phyloP scores from a whole-genome alignment of 2,329 filamentous ascomycete genomes.

The Colletotrichum theobromicola region DNA sequence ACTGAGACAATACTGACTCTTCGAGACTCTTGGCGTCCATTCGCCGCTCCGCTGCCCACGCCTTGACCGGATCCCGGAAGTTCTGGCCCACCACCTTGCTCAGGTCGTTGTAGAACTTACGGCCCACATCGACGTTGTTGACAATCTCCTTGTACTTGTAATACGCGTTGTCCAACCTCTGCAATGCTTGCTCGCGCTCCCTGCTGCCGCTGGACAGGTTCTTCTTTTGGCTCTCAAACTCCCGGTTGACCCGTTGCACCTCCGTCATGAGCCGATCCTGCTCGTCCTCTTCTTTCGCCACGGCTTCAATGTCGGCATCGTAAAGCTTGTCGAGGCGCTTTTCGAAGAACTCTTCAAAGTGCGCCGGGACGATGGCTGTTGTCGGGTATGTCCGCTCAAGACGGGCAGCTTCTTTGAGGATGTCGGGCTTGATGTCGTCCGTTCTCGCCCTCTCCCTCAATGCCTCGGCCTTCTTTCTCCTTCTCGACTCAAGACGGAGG shows the following conservation, averaged over 20 bases:
- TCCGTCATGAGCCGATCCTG: conserved; percentile 75
- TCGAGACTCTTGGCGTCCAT: conserved; percentile 83
- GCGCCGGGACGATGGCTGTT: conserved; percentile 82
- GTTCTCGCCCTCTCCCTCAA: conserved; percentile 79
- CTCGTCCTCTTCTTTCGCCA: conserved; percentile 75
- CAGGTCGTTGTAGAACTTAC: conserved; percentile 97
- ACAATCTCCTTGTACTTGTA: conserved; percentile 97
- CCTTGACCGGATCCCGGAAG: conserved; percentile 79
- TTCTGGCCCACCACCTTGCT: conserved; percentile 80
- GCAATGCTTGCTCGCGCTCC: conserved; percentile 85
- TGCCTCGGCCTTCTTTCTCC: conserved; percentile 79
- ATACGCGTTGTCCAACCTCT: conserved; percentile 89
- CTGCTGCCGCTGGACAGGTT: conserved; percentile 66
- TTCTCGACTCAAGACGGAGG: conserved; percentile 78
- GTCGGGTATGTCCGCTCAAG: conserved; percentile 87
- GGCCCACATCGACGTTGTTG: conserved; percentile 85
- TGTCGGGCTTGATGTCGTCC: conserved; percentile 88
- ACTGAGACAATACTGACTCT: conserved; percentile 57
- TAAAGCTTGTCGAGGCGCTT: conserved; percentile 77
- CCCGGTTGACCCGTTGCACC: conserved; percentile 76
- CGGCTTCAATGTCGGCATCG: conserved; percentile 74
- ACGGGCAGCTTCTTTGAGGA: conserved; percentile 81
- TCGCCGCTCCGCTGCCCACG: conserved; percentile 81
- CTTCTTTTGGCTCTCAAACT: conserved; percentile 76
- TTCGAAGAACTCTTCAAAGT: conserved; percentile 93